Percentiles rank a stretch among this genome's conserved stretches.
Evolutionary conservation across 2,329 filamentous ascomycete genomes (phyloP).

Genomic region (Byssochlamys sp.): DNA sequence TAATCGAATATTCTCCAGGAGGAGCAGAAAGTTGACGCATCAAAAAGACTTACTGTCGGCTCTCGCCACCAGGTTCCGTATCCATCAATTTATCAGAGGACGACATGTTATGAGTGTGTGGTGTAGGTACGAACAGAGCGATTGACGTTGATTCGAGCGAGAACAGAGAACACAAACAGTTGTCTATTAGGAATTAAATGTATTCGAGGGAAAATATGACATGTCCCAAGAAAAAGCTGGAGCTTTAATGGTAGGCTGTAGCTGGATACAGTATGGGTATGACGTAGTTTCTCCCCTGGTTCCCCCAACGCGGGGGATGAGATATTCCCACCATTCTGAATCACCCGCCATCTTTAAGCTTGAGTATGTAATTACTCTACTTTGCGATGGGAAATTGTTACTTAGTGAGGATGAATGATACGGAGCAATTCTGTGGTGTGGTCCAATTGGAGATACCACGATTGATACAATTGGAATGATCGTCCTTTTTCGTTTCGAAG

Average conservation of each 20-base stretch:
- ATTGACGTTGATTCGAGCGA: not conserved
- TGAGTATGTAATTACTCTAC: no score
- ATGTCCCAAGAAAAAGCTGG: not conserved
- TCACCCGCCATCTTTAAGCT: no score
- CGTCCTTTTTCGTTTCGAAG: not conserved
- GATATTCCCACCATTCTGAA: not conserved
- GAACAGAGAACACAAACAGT: not conserved
- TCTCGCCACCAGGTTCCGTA: constrained; percentile 51
- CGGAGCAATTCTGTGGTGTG: not conserved
- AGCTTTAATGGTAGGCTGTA: not conserved
- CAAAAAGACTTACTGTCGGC: constrained; percentile 41
- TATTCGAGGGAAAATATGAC: not conserved
- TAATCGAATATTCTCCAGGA: not conserved
- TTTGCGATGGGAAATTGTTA: not conserved
- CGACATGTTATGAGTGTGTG: constrained; percentile 32
- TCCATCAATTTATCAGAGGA: constrained; percentile 43
- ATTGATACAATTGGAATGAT: not conserved
- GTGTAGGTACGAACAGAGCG: not conserved
- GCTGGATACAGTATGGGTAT: not conserved
- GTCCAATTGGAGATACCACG: not conserved
- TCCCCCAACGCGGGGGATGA: not conserved
- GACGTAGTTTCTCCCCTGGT: not conserved
- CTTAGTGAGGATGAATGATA: not conserved
- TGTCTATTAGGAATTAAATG: not conserved
- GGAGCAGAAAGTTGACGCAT: not conserved